Evolutionary conservation across 176 grass and related monocot species (phyloP).

Genomic region (Saccharum spontaneum): DNA sequence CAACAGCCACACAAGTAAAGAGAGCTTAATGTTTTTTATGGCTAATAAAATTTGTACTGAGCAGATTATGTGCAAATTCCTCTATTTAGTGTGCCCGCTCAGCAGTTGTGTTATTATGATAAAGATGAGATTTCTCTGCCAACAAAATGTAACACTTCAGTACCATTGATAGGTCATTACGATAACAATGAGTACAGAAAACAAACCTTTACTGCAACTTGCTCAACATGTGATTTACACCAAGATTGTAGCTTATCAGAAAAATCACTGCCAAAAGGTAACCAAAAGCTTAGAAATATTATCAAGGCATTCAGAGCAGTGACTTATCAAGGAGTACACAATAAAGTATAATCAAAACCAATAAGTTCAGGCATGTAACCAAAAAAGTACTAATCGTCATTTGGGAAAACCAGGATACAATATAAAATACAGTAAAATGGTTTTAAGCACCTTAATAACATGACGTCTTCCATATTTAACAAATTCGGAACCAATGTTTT

Average conservation of each 20-base stretch:
- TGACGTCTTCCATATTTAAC: conserved; percentile 84
- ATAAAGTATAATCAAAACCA: conserved; percentile 19
- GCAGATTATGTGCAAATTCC: not conserved
- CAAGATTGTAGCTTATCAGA: conserved; percentile 66
- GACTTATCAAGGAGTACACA: not conserved
- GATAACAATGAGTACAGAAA: not conserved
- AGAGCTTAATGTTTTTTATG: not conserved
- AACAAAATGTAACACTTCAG: conserved; percentile 10
- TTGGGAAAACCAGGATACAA: not conserved
- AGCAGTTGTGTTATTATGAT: not conserved
- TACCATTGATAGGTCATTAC: not conserved
- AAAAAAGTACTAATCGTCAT: not conserved
- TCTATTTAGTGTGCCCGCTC: not conserved
- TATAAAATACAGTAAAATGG: conserved; percentile 12
- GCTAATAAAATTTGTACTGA: conserved; percentile 12
- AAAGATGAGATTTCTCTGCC: not conserved
- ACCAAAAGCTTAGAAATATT: conserved; percentile 20
- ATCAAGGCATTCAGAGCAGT: not conserved
- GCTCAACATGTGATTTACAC: conserved; percentile 51
- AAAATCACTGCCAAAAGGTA: conserved; percentile 73
- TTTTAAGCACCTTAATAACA: conserved; percentile 75
- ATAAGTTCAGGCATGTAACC: conserved; percentile 18
- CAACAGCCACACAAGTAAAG: not conserved
- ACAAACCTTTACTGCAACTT: conserved; percentile 59
- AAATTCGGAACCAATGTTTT: conserved; percentile 77